Percentiles rank a stretch among this genome's conserved stretches.
Evolutionary conservation across 805 yeast species (phyloP).

Genomic region (Candida ascalaphidarum): DNA sequence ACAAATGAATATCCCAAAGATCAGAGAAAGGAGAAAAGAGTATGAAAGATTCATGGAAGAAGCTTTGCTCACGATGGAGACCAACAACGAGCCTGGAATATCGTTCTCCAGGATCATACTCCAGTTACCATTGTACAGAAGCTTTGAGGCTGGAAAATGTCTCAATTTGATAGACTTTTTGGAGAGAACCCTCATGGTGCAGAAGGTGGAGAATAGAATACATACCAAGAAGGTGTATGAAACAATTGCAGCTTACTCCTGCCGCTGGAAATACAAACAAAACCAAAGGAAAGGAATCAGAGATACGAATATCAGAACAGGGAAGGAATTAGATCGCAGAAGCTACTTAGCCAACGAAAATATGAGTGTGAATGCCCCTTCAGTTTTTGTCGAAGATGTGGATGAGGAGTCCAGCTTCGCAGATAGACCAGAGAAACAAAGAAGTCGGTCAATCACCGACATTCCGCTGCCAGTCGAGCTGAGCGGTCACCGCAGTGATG

Average conservation of each 20-base stretch:
- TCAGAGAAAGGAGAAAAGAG: constrained; percentile 41
- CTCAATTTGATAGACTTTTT: constrained; percentile 64
- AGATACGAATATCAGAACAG: constrained; percentile 17
- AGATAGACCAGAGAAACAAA: neutral
- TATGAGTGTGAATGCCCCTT: constrained; percentile 7
- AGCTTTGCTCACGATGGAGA: constrained; percentile 48
- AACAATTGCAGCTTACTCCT: constrained; percentile 37
- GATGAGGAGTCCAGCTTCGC: constrained; percentile 2
- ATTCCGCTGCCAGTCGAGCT: no score
- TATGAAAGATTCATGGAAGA: constrained; percentile 70
- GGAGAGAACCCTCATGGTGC: constrained; percentile 49
- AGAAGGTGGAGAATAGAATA: constrained; percentile 44
- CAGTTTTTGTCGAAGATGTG: constrained; percentile 5
- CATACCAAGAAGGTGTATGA: constrained; percentile 36
- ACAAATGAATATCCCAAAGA: constrained; percentile 46
- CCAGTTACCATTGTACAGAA: constrained; percentile 67
- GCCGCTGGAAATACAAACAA: constrained; percentile 37
- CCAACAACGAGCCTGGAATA: constrained; percentile 52
- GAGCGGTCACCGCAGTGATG: constrained; percentile 3
- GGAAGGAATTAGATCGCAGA: constrained; percentile 11
- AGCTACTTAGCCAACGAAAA: constrained; percentile 18
- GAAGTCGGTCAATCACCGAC: neutral
- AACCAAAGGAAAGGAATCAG: constrained; percentile 17
- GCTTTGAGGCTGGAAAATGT: constrained; percentile 72
- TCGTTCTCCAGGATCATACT: constrained; percentile 55